Base-by-base conservation (phyloP, 495 filamentous ascomycete genomes). In the Tuber umbilicatum region DNA sequence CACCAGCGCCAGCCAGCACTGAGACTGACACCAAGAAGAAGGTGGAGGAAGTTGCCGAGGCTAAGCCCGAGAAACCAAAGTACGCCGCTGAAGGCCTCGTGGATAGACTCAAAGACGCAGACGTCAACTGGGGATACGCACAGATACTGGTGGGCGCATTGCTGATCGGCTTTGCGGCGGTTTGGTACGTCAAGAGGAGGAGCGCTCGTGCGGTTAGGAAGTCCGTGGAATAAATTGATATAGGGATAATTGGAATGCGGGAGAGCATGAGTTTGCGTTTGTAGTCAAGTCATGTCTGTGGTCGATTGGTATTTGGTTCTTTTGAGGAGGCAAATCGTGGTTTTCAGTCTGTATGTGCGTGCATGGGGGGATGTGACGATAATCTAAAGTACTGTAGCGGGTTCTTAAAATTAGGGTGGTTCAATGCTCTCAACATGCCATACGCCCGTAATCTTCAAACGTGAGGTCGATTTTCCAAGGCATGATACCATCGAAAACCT, bases 41-140 rank as follows among this genome's bases (percentile, higher is more conserved):
- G 55, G 31, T 4, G 27, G 55, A 35, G 27, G 55, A 19, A 35
- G 31, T 4, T 35, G 14, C 5, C 27, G 55, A 17, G 27, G 10
- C 55, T 64, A 17, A 64, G 55, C 27, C 55, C 55, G 55, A 35
- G 12, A 27, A 35, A 14, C 55, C 27, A 64, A 64, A 64, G 55
- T 64, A 64, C 55, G 55, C 55, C 74, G 27, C 23, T 14, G 70
- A 68, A 23, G 72, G 77, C 67, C 45, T 78, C 68, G 77, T 78
- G 17, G 76, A 79, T 69, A 76, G 72, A 50, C 69, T 79, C 17
- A 69, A 37, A 39, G 77, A 78, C 38, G 77, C 77, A 50, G 75
- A 78, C 27, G 77, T 79, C 50, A 78, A 69, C 31, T 79, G 77
- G 77, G 75, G 77, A 38, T 74, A 78, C 69, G 76, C 77, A 42